Base-by-base conservation (phyloP, 495 filamentous ascomycete genomes). In the Penicillium dipodomyicola region DNA sequence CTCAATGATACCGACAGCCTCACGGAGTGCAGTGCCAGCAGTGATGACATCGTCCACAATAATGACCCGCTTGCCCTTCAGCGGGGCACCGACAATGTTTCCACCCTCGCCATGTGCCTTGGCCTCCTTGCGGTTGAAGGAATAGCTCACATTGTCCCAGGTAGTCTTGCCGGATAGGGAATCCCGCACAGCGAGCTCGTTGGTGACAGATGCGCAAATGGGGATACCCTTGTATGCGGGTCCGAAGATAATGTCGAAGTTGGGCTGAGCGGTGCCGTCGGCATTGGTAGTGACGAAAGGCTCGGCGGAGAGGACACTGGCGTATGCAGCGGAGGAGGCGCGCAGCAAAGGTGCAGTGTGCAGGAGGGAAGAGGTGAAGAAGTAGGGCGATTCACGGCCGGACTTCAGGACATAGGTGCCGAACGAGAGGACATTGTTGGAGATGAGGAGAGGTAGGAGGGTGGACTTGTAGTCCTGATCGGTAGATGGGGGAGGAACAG, bases 151-250 rank as follows among this genome's bases (percentile, higher is more conserved):
- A 42, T 68, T 70, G 39, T 74, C 68, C 75, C 74, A 79, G 25
- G 71, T 75, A 23, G 61, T 63, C 45, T 68, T 57, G 25, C 53
- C 62, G 25, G 72, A 61, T 33, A 76, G 69, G 3, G 70, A 67
- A 59, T 89, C 85, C 5, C 90, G 72, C 58, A 82, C 77, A 52
- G 80, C 80, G 3, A 97, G 80, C 63, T 88, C 84, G 65, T 84
- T 82, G 37, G 85, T 78, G 8, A 90, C 86, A 3, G 87, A 79
- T 15, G 84, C 77, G n/a, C 90, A 89, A 3, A 97, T 82, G 0
- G 90, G 88, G 56, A 97, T 96, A 32, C 94, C 94, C 74, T 97
- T 97, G 81, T 97, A 98, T 19, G 93, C 92, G 6, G 94, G 93
- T 3, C 92, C 91, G 59, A 78, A 78, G 44, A 78, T 65, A 22